A percentile compares a stretch with the other conserved stretches of the same genome.
Conservation (phyloP, 495 filamentous ascomycete species). For the Penicillium crystallinum region DNA sequence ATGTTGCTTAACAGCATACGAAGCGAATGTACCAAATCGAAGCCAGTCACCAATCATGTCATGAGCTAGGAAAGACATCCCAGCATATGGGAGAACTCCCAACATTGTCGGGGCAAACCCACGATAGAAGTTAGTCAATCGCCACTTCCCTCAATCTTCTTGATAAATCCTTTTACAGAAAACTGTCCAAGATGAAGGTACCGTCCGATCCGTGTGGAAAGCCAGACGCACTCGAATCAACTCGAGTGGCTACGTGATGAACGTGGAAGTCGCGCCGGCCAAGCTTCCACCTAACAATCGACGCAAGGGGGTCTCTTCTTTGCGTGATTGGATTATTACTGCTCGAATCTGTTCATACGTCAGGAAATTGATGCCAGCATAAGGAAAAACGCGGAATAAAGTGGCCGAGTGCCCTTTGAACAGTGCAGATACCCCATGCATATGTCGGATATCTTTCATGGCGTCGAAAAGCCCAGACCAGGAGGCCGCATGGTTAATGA, state of each 20-base stretch:
- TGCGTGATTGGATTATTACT: slow-evolving; percentile 56
- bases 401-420: slow-evolving; percentile 90
- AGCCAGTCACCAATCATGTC: slow-evolving; percentile 74
- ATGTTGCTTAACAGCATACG: slow-evolving; percentile 39
- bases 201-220: slow-evolving; percentile 56
- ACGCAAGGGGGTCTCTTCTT: slow-evolving; percentile 71
- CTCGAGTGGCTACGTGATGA: slow-evolving; percentile 89
- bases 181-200: slow-evolving; percentile 53
- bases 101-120: slow-evolving; percentile 83
- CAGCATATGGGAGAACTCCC: slow-evolving; percentile 92
- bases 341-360: slow-evolving; percentile 88
- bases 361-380: slow-evolving; percentile 91
- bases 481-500: slow-evolving; percentile 76
- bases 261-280: slow-evolving; percentile 79
- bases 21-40: slow-evolving; percentile 53
- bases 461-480: slow-evolving; percentile 60
- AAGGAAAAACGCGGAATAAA: slow-evolving; percentile 84
- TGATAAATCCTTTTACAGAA: slow-evolving; percentile 64
- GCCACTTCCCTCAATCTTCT: slow-evolving; percentile 50
- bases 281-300: slow-evolving; percentile 68
- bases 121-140: slow-evolving; percentile 71
- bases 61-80: slow-evolving; percentile 87
- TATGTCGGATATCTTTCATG: background rate
- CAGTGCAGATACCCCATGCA: slow-evolving; percentile 31
- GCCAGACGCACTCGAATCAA: slow-evolving; percentile 86